Evolutionary conservation across 495 filamentous ascomycete species (phyloP), one percentile per base, ranked within the genome.

Genomic region (Darksidea phi): DNA sequence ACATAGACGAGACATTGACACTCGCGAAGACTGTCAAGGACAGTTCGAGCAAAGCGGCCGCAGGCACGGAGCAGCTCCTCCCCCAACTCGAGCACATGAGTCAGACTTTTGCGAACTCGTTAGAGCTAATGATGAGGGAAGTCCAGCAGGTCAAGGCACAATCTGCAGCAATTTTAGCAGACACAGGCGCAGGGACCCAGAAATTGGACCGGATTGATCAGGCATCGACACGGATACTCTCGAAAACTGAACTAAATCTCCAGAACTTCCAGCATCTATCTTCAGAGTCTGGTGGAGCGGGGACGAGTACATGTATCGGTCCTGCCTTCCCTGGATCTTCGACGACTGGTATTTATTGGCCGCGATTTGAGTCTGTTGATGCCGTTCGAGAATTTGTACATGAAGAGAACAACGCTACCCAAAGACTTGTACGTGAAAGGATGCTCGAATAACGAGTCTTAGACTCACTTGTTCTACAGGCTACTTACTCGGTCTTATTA

Each of bases 121-220:
- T 20, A 6, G 32, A 42, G 18, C 28, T 21, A 20, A 56, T 45
- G 15, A 56, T 18, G 20, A 54, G 24, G 36, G 50, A 54, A 2
- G 4, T 54, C 41, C 53, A 56, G 45, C 53, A 56, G 32, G 3
- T 56, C 11, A 56, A 56, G 21, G 53, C 28, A 45, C 53, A 56
- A 43, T 56, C n/a, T 25, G 28, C 53, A 18, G 37, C 13, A 2
- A 41, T 45, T 25, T 34, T 42, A 43, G 12, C 32, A n/a, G 53
- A 26, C 41, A 4, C 7, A 34, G 26, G 21, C 25, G 41, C 21
- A n/a, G n/a, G 7, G n/a, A n/a, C 28, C 13, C 32, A 20, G 13
- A 43, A 6, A 23, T 56, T 10, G 18, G 18, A 43, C 41, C 13
- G 3, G 15, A 20, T 43, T 43, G 41, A 43, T 43, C 41, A n/a